Conservation (phyloP, 2,329 filamentous ascomycete species). For the Dichotomopilus funicola region DNA sequence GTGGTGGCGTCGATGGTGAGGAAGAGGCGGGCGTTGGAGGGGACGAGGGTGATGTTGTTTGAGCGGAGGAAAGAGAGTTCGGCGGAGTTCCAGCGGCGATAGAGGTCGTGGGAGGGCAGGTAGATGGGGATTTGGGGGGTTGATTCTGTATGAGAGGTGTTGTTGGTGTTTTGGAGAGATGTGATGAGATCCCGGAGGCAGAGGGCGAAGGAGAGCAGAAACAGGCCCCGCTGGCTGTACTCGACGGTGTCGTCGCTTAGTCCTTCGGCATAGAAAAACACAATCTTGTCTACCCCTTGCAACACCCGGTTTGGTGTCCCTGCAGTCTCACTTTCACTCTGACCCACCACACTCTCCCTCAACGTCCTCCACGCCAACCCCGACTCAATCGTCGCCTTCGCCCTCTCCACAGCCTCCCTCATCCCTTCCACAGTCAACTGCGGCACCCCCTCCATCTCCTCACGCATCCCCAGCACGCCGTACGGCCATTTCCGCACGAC, state of each 20-base stretch:
- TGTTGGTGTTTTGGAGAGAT: neutral
- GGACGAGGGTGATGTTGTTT: conserved; percentile 3
- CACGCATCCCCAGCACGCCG: neutral
- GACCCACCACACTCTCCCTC: neutral
- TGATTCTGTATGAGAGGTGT: neutral
- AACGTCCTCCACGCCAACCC: neutral
- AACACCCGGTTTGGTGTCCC: neutral
- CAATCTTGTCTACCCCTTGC: conserved; percentile 11
- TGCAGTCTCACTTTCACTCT: neutral
- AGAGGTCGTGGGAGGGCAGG: conserved; percentile 8
- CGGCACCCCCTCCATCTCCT: neutral
- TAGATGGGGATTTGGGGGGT: conserved; percentile 12
- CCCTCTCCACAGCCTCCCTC: neutral
- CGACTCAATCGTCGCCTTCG: conserved; percentile 4
- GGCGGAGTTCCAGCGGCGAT: conserved; percentile 5
- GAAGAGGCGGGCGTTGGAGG: conserved; percentile 13
- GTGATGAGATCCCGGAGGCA: conserved; percentile 6
- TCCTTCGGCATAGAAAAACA: conserved; percentile 12
- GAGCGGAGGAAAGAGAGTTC: conserved; percentile 4
- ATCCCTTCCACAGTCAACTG: neutral
- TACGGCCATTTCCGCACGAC: neutral
- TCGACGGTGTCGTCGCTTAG: conserved; percentile 6
- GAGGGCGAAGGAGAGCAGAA: conserved; percentile 5
- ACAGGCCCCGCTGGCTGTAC: conserved; percentile 8
- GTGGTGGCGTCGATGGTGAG: conserved; percentile 13